Evolutionary conservation across 2,329 filamentous ascomycete genomes (phyloP).

Genomic region (Colletotrichum gigasporum): DNA sequence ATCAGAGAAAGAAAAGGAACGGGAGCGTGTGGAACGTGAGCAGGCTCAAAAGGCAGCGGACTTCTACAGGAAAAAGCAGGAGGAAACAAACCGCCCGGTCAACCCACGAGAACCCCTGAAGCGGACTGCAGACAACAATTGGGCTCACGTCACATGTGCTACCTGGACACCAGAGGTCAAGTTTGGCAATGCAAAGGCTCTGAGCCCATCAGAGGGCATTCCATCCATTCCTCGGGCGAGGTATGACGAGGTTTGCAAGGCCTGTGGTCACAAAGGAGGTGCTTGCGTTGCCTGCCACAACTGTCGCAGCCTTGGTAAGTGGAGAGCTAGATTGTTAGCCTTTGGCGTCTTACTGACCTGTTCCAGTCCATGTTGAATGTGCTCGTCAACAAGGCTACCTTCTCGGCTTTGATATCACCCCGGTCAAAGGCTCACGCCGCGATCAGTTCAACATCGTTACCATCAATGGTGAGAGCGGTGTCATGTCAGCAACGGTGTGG

Average conservation of each 20-base stretch:
- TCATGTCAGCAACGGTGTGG: slow-evolving; percentile 88
- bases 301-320: slow-evolving; percentile 65
- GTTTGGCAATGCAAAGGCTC: slow-evolving; percentile 83
- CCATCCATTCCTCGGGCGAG: slow-evolving; percentile 78
- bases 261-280: slow-evolving; percentile 79
- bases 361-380: slow-evolving; percentile 85
- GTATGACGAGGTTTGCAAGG: slow-evolving; percentile 83
- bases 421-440: slow-evolving; percentile 87
- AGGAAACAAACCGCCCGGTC: slow-evolving; percentile 82
- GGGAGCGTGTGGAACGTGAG: slow-evolving; percentile 86
- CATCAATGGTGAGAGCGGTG: slow-evolving; percentile 81
- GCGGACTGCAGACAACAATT: slow-evolving; percentile 94
- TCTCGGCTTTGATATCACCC: slow-evolving; percentile 89
- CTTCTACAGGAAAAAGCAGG: slow-evolving; percentile 84
- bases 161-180: slow-evolving; percentile 93
- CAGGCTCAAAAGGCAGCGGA: slow-evolving; percentile 81
- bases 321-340: slow-evolving; percentile 35
- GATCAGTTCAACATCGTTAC: slow-evolving; percentile 84
- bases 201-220: slow-evolving; percentile 91
- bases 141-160: slow-evolving; percentile 95
- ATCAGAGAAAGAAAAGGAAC: slow-evolving; percentile 88
- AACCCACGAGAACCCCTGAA: slow-evolving; percentile 92
- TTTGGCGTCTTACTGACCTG: slow-evolving; percentile 31
- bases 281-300: slow-evolving; percentile 86
- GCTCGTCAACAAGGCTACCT: slow-evolving; percentile 84